These are phyloP conservation scores for Arbutus unedo DNA, from an alignment of 148 eudicot genomes.

Conservation along the genomic window DNA sequence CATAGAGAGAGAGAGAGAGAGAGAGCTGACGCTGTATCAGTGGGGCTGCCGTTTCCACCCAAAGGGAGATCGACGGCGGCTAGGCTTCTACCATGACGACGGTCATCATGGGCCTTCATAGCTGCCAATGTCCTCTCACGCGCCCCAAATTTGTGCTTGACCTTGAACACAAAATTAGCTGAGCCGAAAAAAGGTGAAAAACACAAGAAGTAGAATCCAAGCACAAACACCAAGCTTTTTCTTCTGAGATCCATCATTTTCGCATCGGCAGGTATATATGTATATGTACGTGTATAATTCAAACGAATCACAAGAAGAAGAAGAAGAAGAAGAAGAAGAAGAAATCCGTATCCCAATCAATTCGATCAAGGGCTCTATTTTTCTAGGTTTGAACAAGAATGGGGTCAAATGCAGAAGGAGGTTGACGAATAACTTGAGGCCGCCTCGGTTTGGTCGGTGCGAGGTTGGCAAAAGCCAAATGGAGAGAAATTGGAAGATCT, in stretches of 20 bases:
- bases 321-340: no score
- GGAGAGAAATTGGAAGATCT: background rate
- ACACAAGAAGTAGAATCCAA: conserved; percentile 8
- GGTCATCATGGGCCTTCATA: conserved; percentile 49
- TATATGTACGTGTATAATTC: background rate
- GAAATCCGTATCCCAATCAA: background rate
- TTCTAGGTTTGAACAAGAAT: background rate
- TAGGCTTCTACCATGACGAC: conserved; percentile 62
- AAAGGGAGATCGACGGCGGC: conserved; percentile 55
- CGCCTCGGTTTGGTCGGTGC: conserved; percentile 6
- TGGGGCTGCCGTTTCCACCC: conserved; percentile 71
- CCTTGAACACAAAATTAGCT: conserved; percentile 51
- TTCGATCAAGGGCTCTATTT: background rate
- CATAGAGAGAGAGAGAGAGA: conserved; percentile 2
- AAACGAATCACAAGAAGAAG: background rate
- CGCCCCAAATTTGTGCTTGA: conserved; percentile 53
- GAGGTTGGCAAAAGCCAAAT: conserved; percentile 11
- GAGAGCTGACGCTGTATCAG: conserved; percentile 57
- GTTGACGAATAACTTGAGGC: background rate
- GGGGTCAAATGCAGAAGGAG: background rate
- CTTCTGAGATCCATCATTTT: conserved; percentile 26
- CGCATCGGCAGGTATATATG: background rate
- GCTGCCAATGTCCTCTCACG: conserved; percentile 33
- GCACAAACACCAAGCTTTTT: conserved; percentile 20
- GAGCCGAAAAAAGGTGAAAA: conserved; percentile 16